phyloP scores from a whole-genome alignment of 192 early-diverging fungal species.

The Globomyces pollinis-pini region DNA sequence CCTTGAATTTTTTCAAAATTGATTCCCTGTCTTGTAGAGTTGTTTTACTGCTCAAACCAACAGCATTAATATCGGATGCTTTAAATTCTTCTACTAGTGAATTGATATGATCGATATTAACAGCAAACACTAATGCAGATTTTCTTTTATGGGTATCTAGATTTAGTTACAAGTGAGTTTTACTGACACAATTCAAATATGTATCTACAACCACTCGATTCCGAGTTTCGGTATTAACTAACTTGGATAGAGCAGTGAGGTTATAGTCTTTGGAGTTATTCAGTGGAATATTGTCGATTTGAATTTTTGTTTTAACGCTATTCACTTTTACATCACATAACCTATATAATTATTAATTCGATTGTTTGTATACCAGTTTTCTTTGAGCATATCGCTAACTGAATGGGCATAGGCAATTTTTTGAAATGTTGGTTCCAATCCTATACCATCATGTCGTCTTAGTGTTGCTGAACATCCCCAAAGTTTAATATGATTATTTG shows the following conservation, averaged over 20 bases:
- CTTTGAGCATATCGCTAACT: conserved; percentile 76
- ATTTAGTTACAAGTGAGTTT: no score
- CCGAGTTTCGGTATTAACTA: conserved; percentile 10
- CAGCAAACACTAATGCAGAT: conserved; percentile 81
- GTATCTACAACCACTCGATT: conserved; percentile 48
- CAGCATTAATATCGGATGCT: conserved; percentile 31
- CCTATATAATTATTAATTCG: conserved; percentile 29
- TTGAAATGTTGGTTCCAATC: conserved; percentile 62
- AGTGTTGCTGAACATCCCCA: conserved; percentile 95
- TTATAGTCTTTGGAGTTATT: conserved; percentile 59
- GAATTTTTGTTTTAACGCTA: conserved; percentile 54
- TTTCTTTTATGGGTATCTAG: conserved; percentile 26
- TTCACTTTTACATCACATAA: conserved; percentile 58
- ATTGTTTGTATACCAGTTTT: conserved; percentile 72
- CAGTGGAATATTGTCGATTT: conserved; percentile 40
- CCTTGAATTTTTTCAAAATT: conserved; percentile 54
- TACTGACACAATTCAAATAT: conserved; percentile 39
- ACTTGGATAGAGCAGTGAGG: conserved; percentile 30
- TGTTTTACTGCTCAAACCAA: conserved; percentile 48
- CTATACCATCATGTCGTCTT: conserved; percentile 72
- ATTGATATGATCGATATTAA: conserved; percentile 69
- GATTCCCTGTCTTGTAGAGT: conserved; percentile 39
- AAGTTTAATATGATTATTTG: conserved; percentile 25
- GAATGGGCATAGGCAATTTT: conserved; percentile 64
- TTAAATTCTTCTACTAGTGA: conserved; percentile 47